A percentile compares a stretch with the other conserved stretches of the same genome.
Conservation (phyloP, 352 stramenopile species). For the Phytophthora niederhauseri region DNA sequence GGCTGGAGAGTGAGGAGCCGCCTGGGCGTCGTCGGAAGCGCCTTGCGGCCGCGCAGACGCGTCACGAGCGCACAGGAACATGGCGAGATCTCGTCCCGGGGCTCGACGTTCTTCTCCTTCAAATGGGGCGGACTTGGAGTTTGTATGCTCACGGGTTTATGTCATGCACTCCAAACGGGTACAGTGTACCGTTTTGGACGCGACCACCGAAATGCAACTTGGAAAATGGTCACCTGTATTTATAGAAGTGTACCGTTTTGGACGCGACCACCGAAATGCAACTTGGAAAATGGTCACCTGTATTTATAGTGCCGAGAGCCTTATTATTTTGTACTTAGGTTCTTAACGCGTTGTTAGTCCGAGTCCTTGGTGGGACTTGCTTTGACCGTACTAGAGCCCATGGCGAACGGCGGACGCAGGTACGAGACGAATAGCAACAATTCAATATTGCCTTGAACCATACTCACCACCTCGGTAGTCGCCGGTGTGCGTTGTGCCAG, state of each 20-base stretch:
- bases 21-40: slow-evolving; percentile 4
- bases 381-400: not conserved
- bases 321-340: not conserved
- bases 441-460: not conserved
- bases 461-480: slow-evolving; percentile 19
- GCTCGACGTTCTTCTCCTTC: not conserved
- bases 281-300: not conserved
- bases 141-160: not conserved
- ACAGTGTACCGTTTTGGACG: too few relatives aligned
- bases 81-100: slow-evolving; percentile 8
- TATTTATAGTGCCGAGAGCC: slow-evolving; percentile 15
- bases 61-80: slow-evolving; percentile 35
- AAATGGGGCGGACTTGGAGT: not conserved
- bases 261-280: not conserved
- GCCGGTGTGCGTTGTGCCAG: slow-evolving; percentile 54
- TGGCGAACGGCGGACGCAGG: slow-evolving; percentile 21
- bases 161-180: too few relatives aligned
- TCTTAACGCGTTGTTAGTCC: not conserved
- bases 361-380: not conserved
- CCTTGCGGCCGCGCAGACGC: slow-evolving; percentile 10
- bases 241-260: not conserved
- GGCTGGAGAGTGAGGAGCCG: not conserved
- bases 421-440: slow-evolving; percentile 1
- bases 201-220: too few relatives aligned
- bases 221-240: slow-evolving; percentile 4